phyloP scores from a whole-genome alignment of 2,329 filamentous ascomycete species.

The Fusarium clavum region DNA sequence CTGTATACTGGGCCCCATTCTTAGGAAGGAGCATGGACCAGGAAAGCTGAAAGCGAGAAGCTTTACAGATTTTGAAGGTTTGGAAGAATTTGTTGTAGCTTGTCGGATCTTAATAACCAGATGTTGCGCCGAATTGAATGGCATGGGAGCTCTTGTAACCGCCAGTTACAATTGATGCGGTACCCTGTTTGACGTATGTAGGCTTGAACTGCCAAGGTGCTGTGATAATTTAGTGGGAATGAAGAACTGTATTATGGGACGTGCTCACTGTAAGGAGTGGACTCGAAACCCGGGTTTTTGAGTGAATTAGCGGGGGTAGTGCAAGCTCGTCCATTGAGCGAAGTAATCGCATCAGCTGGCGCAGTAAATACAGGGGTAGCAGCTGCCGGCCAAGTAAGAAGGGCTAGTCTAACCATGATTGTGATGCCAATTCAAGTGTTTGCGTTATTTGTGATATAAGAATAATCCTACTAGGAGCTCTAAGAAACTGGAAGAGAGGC shows the following conservation, averaged over 20 bases:
- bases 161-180: not conserved
- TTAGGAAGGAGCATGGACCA: slow-evolving; percentile 13
- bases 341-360: accelerated
- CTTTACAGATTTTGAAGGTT: slow-evolving; percentile 12
- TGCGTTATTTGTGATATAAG: no score
- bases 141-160: slow-evolving; percentile 6
- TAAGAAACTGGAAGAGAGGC: accelerated
- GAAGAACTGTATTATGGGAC: accelerated
- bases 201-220: not conserved
- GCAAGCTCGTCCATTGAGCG: not conserved
- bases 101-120: not conserved
- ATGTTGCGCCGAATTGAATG: not conserved
- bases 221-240: not conserved
- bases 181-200: not conserved
- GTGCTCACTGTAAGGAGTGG: not conserved
- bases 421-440: not conserved
- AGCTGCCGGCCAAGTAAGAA: not conserved
- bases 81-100: slow-evolving; percentile 8
- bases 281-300: slow-evolving; percentile 6
- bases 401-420: not conserved
- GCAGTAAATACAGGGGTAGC: not conserved
- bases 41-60: not conserved
- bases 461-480: accelerated
- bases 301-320: not conserved
- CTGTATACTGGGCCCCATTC: not conserved